A percentile compares a stretch with the other conserved stretches of the same genome.
Conservation (phyloP, 306 rosid genomes). For the Gleditsia sinensis region DNA sequence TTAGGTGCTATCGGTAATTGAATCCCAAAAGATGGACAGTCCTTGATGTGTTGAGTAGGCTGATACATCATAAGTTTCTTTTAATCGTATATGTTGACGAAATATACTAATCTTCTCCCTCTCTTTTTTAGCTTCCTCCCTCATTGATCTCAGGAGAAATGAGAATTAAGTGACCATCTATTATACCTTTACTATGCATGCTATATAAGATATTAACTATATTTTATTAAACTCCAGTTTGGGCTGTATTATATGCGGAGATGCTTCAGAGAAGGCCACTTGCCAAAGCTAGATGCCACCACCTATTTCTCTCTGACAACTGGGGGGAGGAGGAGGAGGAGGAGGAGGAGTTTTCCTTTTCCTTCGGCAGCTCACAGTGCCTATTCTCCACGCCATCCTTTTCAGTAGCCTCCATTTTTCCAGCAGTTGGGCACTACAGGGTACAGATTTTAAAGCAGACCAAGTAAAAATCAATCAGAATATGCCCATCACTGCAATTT, state of each 20-base stretch:
- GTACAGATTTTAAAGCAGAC: background rate
- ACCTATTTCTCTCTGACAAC: background rate
- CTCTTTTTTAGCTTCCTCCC: background rate
- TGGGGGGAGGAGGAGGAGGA: background rate
- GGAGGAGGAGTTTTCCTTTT: background rate
- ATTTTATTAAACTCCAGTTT: background rate
- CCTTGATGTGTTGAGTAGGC: background rate
- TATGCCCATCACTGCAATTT: background rate
- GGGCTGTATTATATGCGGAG: background rate
- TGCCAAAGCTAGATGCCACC: background rate
- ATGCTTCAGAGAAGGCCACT: background rate
- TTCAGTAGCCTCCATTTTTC: background rate
- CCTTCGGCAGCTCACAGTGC: background rate
- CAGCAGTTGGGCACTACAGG: background rate
- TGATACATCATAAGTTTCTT: background rate
- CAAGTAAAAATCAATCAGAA: background rate
- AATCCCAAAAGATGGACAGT: background rate
- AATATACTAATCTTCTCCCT: background rate
- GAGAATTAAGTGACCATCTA: background rate
- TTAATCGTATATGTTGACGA: background rate
- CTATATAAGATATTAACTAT: background rate
- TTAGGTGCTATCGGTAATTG: background rate
- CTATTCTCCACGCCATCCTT: background rate
- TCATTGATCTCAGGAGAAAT: background rate
- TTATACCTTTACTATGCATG: background rate